Evolutionary conservation across 2,329 filamentous ascomycete species (phyloP).

Genomic region (Apiospora malaysiana): DNA sequence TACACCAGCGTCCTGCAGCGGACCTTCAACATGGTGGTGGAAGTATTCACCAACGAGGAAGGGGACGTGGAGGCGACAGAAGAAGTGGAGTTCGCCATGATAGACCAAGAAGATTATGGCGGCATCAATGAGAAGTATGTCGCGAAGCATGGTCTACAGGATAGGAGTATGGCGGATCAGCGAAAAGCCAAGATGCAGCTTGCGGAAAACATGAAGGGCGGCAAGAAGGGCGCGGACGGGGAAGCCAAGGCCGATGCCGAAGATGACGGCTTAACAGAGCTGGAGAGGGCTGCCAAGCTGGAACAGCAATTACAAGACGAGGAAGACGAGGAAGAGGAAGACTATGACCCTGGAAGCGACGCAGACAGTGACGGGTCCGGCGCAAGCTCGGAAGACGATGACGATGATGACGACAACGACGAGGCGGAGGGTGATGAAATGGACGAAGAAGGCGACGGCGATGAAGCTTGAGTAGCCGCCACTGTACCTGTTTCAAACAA

Average conservation of each 20-base stretch:
- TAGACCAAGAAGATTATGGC: constrained; percentile 71
- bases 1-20: constrained; percentile 72
- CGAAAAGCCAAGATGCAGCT: constrained; percentile 68
- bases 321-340: constrained; percentile 68
- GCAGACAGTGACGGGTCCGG: constrained; percentile 65
- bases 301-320: constrained; percentile 60
- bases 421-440: constrained; percentile 49
- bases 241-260: constrained; percentile 45
- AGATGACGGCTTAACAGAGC: constrained; percentile 50
- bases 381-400: constrained; percentile 55
- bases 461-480: background rate
- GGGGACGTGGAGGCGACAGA: constrained; percentile 55
- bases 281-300: constrained; percentile 52
- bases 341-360: constrained; percentile 68
- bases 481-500: background rate
- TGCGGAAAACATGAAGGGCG: constrained; percentile 60
- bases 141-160: constrained; percentile 64
- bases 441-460: constrained; percentile 33
- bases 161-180: constrained; percentile 72
- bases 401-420: constrained; percentile 57
- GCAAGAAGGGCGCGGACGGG: constrained; percentile 51
- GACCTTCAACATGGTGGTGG: constrained; percentile 71
- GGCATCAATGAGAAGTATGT: constrained; percentile 69
- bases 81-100: constrained; percentile 71
- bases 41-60: constrained; percentile 53